Evolutionary conservation across 2,329 filamentous ascomycete species (phyloP).

Genomic region (Neurospora crassa): DNA sequence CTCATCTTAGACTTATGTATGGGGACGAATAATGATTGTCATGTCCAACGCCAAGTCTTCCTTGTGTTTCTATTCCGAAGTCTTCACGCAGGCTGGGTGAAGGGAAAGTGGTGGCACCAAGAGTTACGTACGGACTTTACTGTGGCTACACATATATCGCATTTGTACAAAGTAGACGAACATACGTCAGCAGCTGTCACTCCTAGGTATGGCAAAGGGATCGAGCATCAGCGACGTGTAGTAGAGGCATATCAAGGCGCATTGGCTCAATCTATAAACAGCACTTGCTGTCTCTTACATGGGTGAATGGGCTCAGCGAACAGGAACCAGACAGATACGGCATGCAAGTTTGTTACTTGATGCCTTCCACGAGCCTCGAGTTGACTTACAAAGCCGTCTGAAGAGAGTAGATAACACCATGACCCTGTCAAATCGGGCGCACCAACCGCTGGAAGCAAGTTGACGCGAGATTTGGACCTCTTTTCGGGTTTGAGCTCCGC

Average conservation of each 20-base stretch:
- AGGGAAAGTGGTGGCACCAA: neutral
- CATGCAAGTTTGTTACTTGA: neutral
- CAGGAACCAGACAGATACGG: neutral
- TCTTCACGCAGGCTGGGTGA: neutral
- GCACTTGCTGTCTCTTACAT: neutral
- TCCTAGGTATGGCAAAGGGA: neutral
- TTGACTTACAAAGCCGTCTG: neutral
- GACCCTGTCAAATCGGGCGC: neutral
- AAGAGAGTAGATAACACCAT: neutral
- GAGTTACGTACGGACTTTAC: neutral
- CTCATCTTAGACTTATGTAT: neutral
- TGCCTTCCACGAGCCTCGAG: neutral
- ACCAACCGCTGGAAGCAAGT: neutral
- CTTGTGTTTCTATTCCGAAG: neutral
- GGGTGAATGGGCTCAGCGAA: neutral
- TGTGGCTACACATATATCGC: neutral
- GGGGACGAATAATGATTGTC: neutral
- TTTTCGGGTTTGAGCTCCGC: neutral
- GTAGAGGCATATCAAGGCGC: neutral
- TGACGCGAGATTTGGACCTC: neutral
- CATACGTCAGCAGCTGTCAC: neutral
- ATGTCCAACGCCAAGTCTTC: neutral
- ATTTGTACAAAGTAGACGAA: neutral
- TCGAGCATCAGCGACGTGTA: neutral
- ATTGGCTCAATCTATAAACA: neutral